Evolutionary conservation across 2,329 filamentous ascomycete genomes (phyloP).

Genomic region (Basipetospora chlamydospora): DNA sequence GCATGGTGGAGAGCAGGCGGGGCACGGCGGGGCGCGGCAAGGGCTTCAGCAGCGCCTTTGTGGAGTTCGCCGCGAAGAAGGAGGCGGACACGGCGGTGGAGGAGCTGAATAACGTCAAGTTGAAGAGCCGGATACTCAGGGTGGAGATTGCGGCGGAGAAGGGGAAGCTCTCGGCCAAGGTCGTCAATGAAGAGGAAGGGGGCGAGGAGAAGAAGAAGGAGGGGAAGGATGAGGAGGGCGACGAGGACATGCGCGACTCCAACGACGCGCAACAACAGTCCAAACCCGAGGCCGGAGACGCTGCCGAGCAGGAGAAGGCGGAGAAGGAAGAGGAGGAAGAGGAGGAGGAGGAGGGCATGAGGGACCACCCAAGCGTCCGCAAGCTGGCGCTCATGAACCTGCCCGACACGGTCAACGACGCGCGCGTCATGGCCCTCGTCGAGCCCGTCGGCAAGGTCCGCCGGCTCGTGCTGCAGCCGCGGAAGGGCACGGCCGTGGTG

Average conservation of each 20-base stretch:
- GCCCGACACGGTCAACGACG: constrained; percentile 84
- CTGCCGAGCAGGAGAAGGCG: no score
- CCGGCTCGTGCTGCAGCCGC: constrained; percentile 65
- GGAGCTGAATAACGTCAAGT: constrained; percentile 55
- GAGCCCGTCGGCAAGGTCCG: constrained; percentile 56
- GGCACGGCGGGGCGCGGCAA: constrained; percentile 53
- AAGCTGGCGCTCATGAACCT: constrained; percentile 74
- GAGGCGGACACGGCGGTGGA: constrained; percentile 51
- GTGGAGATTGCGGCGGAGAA: constrained; percentile 40
- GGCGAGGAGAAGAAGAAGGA: constrained; percentile 20
- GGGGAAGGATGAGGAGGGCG: constrained; percentile 11
- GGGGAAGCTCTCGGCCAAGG: constrained; percentile 21
- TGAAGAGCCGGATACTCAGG: constrained; percentile 51
- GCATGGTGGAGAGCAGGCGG: constrained; percentile 40
- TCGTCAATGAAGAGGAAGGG: constrained; percentile 22
- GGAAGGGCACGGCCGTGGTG: constrained; percentile 72
- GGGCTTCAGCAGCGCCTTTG: constrained; percentile 65
- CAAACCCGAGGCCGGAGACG: no score
- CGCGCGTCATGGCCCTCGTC: constrained; percentile 59
- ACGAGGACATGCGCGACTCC: constrained; percentile 16
- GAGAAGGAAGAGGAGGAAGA: constrained; percentile 8
- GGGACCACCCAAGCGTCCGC: constrained; percentile 21
- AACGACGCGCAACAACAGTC: neutral
- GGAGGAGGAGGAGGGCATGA: neutral
- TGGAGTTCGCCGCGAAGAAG: constrained; percentile 60